Base-by-base conservation (phyloP, 176 grass and related monocot species). In the Triticum timopheevii region DNA sequence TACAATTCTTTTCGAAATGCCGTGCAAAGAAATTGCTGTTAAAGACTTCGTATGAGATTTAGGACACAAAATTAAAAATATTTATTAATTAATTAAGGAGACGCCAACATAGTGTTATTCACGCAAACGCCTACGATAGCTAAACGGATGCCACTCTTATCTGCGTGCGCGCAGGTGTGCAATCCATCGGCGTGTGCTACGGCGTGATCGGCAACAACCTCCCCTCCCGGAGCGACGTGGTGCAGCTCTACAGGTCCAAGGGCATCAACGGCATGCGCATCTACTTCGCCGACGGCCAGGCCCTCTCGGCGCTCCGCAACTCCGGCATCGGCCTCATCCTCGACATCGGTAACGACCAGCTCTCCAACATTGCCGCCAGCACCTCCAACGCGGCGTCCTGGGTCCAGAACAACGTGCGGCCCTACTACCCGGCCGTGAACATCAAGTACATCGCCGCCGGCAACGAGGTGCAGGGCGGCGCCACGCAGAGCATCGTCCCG, bases 401-500 rank as follows among this genome's bases (percentile, higher is more conserved):
- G 92, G 90, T 94, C n/a, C 83, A 81, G 24, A 34, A 2, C 84
- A 94, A 94, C 78, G 76, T 97, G 0, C 20, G 11, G 16, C 77
- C 90, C 59, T 91, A 94, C 87, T 77, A 88, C 66, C 76, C 83
- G 0, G 75, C 79, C 16, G 84, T 92, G 0, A 85, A 62, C 88
- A 90, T 94, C 69, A 88, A 61, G 73, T 94, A 97, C 88, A 89
- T 97, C 72, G 88, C 90, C 7, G 95, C 91, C 34, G 95, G 95
- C 16, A 97, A 94, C 66, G 92, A 94, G 73, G 77, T 97, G 6
- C 71, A 45, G 23, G 89, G 87, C 22, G 84, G 58, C 6, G 39
- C 0, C 12, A 66, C 86, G 15, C 68, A 39, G 64, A 79, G 73
- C 78, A 86, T 97, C 77, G 72, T 97, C 19, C 90, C 88, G 8